Percentiles rank a stretch among this genome's conserved stretches.
These are phyloP conservation scores for Suillus placidus DNA, from an alignment of 768 basidiomycete genomes.

Conservation along the genomic window DNA sequence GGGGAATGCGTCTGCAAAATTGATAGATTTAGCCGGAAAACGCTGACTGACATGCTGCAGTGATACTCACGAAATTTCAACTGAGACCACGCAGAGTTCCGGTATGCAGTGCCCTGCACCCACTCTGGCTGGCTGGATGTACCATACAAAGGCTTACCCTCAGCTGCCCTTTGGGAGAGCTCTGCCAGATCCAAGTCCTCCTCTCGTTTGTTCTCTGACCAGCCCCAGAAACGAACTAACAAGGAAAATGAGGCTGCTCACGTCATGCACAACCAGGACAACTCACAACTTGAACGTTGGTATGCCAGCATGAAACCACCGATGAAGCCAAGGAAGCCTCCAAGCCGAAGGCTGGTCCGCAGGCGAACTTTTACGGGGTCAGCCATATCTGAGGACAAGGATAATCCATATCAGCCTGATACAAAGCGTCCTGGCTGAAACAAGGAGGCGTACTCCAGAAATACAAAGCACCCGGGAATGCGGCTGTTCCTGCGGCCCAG, in stretches of 20 bases:
- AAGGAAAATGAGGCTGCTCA: slow-evolving; percentile 13
- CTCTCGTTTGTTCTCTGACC: slow-evolving; percentile 87
- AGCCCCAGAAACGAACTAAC: slow-evolving; percentile 92
- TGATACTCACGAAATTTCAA: slow-evolving; percentile 81
- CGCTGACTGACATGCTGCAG: slow-evolving; percentile 9
- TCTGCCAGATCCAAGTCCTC: slow-evolving; percentile 77
- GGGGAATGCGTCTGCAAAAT: slow-evolving; percentile 62
- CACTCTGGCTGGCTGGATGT: slow-evolving; percentile 79
- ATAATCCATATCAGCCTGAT: slow-evolving; percentile 15
- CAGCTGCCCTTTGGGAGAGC: slow-evolving; percentile 68
- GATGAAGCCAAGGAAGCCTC: slow-evolving; percentile 79
- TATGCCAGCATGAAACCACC: slow-evolving; percentile 95
- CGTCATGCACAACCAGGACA: neutral
- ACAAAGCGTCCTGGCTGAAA: slow-evolving; percentile 3
- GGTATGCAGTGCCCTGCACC: slow-evolving; percentile 84
- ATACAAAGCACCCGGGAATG: slow-evolving; percentile 80
- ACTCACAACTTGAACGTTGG: slow-evolving; percentile 84
- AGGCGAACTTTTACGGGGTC: slow-evolving; percentile 44
- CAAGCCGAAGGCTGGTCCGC: slow-evolving; percentile 49
- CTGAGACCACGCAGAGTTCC: slow-evolving; percentile 92
- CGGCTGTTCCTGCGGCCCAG: slow-evolving; percentile 81
- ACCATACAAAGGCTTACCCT: slow-evolving; percentile 88
- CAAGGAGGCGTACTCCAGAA: slow-evolving; percentile 68
- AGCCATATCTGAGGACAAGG: slow-evolving; percentile 42
- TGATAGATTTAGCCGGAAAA: slow-evolving; percentile 17